Evolutionary conservation across 352 stramenopile species (phyloP), one percentile per base, ranked within the genome.

Genomic region (Phytophthora nicotianae): DNA sequence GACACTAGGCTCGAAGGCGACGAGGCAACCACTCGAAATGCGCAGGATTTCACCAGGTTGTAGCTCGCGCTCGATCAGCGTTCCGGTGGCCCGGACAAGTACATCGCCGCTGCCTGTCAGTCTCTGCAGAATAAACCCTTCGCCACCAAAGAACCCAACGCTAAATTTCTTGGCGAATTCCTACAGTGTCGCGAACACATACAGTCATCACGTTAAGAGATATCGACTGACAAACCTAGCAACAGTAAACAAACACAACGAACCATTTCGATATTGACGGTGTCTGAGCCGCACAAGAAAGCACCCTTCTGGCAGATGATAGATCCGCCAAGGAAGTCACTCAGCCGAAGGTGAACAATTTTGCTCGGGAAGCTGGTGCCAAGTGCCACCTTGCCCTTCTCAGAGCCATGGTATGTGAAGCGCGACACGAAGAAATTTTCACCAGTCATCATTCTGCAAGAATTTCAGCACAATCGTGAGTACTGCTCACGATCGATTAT

Each of bases 91-190:
- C 43, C 96, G 95, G 21, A 98, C 79, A 47, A 98, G 89, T 0
- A 95, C 93, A 55, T 98, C 93, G 5, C 93, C 95, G 8, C 79
- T 72, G 4, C 92, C 93, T 2, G 86, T 93, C n/a, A 98, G 67
- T 4, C 88, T 79, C 80, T 98, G 93, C 26, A 98, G 62, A 29
- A 98, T 94, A 68, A 98, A 98, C 5, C 93, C 95, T 84, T 98
- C 90, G 9, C 95, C 93, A 21, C 95, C 93, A 76, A 98, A 98
- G 61, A 98, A 98, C 0, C 95, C 95, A 5, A 91, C 74, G 10
- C 80, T 88, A 67, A 97, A 88, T 20, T 93, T 93, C 45, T 89
- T 95, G 19, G 93, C 90, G 55, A 97, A 96, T 63, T 97, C 91
- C 84, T 93, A 52, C 32, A 48, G 8, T 45, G 37, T 50, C 46